Evolutionary conservation across 148 eudicot genomes (phyloP), one percentile per base, ranked within the genome.

Genomic region (Persicaria maculosa): DNA sequence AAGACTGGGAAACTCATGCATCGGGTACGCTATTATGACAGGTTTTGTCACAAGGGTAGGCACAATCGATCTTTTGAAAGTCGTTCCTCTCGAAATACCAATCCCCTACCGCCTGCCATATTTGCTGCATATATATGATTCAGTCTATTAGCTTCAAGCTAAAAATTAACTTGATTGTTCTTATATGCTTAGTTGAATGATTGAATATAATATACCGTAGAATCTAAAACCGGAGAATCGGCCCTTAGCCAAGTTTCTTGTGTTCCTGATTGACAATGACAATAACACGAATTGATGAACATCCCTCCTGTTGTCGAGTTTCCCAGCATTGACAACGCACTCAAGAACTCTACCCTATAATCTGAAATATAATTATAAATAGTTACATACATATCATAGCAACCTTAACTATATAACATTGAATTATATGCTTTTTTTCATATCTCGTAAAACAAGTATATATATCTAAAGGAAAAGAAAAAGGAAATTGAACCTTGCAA

Each of bases 31-130:
- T 87, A 61, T 90, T 94, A 77, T 87, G 89, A 65, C 98, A 94
- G 17, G 88, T 87, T 80, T 91, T 90, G 84, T 94, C 90, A 71
- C 98, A 91, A 50, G 98, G 97, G 79, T 91, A 94, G 52, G 98
- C 88, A 58, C 98, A 91, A 79, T 91, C 98, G 2, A 94, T 90
- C 86, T 88, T 83, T 69, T 94, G 93, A 78, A 94, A 94, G 11
- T 89, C 40, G 46, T 76, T 88, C 40, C 93, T 78, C 68, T 91
- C 92, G 48, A 53, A 90, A 68, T 58, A 94, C 98, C 98, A 94
- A 71, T 91, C 92, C 31, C 96, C 98, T 48, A 90, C 93, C 68
- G 98, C 98, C 83, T 90, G 90, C 0, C 91, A 83, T 77, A 94
- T 94, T 25, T 79, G 77, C 98, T 94, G 92, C 78, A 75, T 9